Evolutionary conservation across 257 asterid species (phyloP), one percentile per base, ranked within the genome.

Genomic region (Coffea eugenioides): DNA sequence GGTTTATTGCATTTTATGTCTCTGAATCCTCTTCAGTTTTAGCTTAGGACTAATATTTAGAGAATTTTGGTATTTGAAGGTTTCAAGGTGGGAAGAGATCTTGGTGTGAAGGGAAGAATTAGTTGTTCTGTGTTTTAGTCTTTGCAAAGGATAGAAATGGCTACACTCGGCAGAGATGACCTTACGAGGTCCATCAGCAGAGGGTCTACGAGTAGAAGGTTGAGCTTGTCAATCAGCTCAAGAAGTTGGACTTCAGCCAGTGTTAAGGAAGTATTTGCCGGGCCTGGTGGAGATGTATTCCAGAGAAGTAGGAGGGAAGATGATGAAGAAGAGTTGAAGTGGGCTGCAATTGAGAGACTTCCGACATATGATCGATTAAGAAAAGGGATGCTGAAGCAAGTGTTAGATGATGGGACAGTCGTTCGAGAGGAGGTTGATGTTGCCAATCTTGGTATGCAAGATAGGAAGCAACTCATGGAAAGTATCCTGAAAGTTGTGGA

Each of bases 311-410:
- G 93, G 68, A 96, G 91, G 10, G 85, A 84, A 62, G 91, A 95
- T 64, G 99, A 95, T 69, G 95, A 95, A 81, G 92, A 91, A 45
- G 98, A 93, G 89, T 92, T 95, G 6, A 88, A 84, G 87, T 95
- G 99, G 99, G 98, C 98, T 4, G 98, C 99, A 65, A 93, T 95
- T 20, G 99, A 95, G 83, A 88, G 96, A 83, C 97, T 93, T 71
- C 99, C 97, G 0, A 95, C 99, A 0, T 89, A 87, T 67, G 99
- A 95, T 72, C 89, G 98, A 5, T 82, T 92, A 76, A 87, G 97
- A 85, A 93, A 89, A 84, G 98, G 98, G 77, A 87, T 95, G 54
- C 77, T 93, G 75, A 91, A 79, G 84, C 88, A 88, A 71, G 96
- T 91, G 3, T 67, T 85, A 88, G 98, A 92, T 11, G 92, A 90